Conservation (phyloP, 495 filamentous ascomycete species). For the Lichenothelia convexa region DNA sequence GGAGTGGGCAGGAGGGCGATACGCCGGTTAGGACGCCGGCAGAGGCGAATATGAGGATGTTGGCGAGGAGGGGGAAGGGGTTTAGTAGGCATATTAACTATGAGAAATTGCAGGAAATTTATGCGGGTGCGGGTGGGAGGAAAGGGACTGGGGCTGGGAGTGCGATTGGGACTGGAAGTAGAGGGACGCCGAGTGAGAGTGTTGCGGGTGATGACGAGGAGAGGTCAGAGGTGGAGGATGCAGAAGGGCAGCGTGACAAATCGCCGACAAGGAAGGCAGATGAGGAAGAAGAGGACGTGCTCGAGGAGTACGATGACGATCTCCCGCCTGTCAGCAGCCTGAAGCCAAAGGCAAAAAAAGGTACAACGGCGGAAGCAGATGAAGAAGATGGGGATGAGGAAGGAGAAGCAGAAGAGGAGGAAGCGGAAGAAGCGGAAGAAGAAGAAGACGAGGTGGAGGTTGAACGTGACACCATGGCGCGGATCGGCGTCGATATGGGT, state of each 20-base stretch:
- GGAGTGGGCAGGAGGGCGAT: conserved; percentile 16
- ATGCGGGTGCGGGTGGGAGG: conserved; percentile 3
- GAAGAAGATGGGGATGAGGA: neutral
- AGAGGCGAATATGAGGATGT: conserved; percentile 13
- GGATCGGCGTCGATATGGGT: no score
- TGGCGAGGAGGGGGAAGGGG: conserved; percentile 7
- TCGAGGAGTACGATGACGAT: no score
- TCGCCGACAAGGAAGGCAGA: neutral
- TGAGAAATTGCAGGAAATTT: conserved; percentile 10
- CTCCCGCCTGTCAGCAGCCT: neutral
- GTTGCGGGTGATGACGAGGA: neutral
- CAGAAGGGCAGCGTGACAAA: neutral
- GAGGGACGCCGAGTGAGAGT: neutral
- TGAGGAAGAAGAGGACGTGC: no score
- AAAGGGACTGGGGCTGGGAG: neutral
- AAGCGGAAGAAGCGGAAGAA: neutral
- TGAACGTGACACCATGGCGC: no score
- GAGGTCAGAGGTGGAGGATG: neutral
- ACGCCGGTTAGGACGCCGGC: conserved; percentile 12
- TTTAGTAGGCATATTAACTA: conserved; percentile 15
- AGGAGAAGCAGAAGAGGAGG: neutral
- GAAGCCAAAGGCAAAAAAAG: neutral
- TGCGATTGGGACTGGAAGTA: neutral
- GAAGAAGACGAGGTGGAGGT: conserved; percentile 5
- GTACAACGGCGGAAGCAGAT: neutral